Conservation (phyloP, 257 asterid species). For the Striga asiatica region DNA sequence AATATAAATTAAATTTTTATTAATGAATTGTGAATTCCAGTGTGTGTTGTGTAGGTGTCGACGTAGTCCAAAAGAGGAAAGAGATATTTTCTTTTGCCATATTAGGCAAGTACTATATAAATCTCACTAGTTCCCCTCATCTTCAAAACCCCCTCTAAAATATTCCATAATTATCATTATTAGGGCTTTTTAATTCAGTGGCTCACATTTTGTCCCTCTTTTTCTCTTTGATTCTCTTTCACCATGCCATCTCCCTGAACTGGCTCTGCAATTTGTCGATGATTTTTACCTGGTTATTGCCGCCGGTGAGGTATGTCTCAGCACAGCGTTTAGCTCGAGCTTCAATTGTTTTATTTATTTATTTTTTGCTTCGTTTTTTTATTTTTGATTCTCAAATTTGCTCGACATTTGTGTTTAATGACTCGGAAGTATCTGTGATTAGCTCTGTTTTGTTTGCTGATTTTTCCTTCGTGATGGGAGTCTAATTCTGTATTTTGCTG, state of each 20-base stretch:
- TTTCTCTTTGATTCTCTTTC: not conserved
- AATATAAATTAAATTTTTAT: too few species aligned
- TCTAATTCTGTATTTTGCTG: slow-evolving; percentile 1
- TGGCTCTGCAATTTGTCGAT: slow-evolving; percentile 1
- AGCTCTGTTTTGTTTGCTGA: slow-evolving; percentile 7
- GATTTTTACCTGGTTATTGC: not conserved
- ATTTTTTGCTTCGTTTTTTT: too few species aligned
- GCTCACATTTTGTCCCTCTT: slow-evolving; percentile 20
- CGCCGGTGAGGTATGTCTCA: slow-evolving; percentile 17
- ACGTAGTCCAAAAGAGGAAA: slow-evolving; percentile 4
- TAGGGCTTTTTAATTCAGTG: slow-evolving; percentile 32
- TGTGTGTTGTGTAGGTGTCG: slow-evolving; percentile 14
- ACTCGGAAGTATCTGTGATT: not conserved
- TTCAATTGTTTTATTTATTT: not conserved
- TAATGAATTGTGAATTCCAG: slow-evolving; percentile 6
- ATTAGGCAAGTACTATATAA: slow-evolving; percentile 31
- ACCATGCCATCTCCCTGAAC: not conserved
- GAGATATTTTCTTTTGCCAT: slow-evolving; percentile 33
- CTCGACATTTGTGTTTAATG: not conserved
- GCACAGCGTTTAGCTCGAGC: not conserved
- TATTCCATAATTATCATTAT: slow-evolving; percentile 1
- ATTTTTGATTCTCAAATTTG: too few species aligned
- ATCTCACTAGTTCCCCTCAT: not conserved
- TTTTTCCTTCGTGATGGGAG: not conserved
- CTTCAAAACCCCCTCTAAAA: slow-evolving; percentile 11